These are phyloP conservation scores for carrot (Daucus carota) DNA, from an alignment of 129 eudicot species.

Conservation along the genomic window DH1_v3.0 NC_030386.2:26143501-26144000, in stretches of 20 bases:
- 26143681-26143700: conserved; percentile 96
- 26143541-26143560: background rate
- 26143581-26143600: conserved; percentile 15
- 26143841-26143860: conserved; percentile 4
- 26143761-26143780: conserved; percentile 83
- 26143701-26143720: conserved; percentile 88
- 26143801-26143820: background rate
- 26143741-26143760: conserved; percentile 80
- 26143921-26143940: conserved; percentile 99
- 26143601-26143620: conserved; percentile 87
- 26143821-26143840: background rate
- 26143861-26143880: conserved; percentile 86
- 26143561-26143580: background rate
- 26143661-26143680: conserved; percentile 98
- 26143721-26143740: conserved; percentile 97
- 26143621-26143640: conserved; percentile 76
- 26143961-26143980: conserved; percentile 75
- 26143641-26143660: conserved; percentile 88
- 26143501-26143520: background rate
- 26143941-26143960: conserved; percentile 96
- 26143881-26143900: conserved; percentile 96
- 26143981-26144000: conserved; percentile 72
- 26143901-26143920: conserved; percentile 99
- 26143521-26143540: background rate
- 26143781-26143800: conserved; percentile 17